Evolutionary conservation across 139 green algal species (phyloP).

Genomic region (Protoeuglena noctilucae): DNA sequence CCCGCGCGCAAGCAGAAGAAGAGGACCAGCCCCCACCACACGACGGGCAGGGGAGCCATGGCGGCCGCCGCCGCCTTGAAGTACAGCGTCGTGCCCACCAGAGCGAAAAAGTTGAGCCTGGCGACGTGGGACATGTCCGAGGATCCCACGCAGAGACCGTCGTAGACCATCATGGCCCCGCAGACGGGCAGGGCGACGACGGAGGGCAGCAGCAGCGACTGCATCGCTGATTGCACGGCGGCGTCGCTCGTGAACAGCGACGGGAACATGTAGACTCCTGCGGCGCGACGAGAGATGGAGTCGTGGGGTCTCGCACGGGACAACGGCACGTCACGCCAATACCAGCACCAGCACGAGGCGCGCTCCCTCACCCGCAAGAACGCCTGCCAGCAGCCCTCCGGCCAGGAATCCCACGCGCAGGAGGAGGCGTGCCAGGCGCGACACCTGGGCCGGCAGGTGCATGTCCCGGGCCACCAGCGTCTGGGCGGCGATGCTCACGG

Average conservation of each 20-base stretch:
- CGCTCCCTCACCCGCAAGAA: too few relatives aligned
- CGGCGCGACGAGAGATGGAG: not conserved
- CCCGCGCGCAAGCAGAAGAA: constrained; percentile 20
- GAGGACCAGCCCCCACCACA: constrained; percentile 18
- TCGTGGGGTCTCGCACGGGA: constrained; percentile 3
- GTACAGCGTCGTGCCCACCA: constrained; percentile 8
- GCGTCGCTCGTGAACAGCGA: constrained; percentile 25
- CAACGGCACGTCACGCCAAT: not conserved
- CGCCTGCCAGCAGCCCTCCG: too few relatives aligned
- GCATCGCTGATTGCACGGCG: constrained; percentile 13
- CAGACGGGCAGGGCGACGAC: constrained; percentile 18
- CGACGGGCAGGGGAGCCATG: constrained; percentile 5
- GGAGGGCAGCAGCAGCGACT: constrained; percentile 8
- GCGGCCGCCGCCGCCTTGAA: constrained; percentile 2
- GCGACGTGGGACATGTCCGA: constrained; percentile 26
- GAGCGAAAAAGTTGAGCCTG: constrained; percentile 11
- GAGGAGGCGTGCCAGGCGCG: constrained; percentile 10
- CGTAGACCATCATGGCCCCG: constrained; percentile 32
- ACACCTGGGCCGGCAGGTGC: not conserved
- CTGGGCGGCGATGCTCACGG: constrained; percentile 41
- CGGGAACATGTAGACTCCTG: too few relatives aligned
- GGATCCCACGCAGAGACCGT: constrained; percentile 33
- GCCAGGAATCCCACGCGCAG: too few relatives aligned
- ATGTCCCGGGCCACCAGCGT: constrained; percentile 35
- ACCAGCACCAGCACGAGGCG: not conserved